Percentiles rank a stretch among this genome's conserved stretches.
These are phyloP conservation scores for Phytophthora foliorum DNA, from an alignment of 352 stramenopile species.

Conservation along the genomic window DNA sequence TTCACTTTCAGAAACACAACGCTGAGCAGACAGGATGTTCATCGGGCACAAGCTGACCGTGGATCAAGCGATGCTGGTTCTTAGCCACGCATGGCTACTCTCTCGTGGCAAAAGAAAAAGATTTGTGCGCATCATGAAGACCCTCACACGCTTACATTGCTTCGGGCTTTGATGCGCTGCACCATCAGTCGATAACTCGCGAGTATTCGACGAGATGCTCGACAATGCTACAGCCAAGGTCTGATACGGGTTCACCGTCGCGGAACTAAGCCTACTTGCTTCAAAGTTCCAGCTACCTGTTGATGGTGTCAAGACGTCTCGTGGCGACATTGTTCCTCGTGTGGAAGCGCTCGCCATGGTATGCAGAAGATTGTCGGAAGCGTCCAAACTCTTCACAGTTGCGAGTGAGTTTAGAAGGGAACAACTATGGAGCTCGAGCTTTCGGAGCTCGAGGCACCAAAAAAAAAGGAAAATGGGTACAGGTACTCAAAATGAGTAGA, in stretches of 20 bases:
- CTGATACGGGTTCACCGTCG: neutral
- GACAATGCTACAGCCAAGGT: neutral
- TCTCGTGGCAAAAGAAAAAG: neutral
- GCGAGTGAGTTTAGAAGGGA: neutral
- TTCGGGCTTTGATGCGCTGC: neutral
- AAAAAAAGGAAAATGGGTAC: no score
- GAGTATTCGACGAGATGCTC: neutral
- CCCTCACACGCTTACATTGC: neutral
- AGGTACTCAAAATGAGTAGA: no score
- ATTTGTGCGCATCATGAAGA: constrained; percentile 1
- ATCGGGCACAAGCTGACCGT: neutral
- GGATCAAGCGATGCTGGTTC: neutral
- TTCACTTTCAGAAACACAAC: no score
- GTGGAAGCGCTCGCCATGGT: neutral
- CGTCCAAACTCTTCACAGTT: neutral
- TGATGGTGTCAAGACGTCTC: neutral
- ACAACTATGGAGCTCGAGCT: no score
- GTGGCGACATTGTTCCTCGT: neutral
- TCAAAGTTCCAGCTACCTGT: neutral
- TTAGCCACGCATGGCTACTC: neutral
- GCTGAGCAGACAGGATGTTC: no score
- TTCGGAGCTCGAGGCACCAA: no score
- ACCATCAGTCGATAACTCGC: neutral
- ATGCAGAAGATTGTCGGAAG: no score
- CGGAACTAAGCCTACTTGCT: neutral